phyloP scores from a whole-genome alignment of 108 stramenopile genomes.

The Nitzschia putrida region DNA sequence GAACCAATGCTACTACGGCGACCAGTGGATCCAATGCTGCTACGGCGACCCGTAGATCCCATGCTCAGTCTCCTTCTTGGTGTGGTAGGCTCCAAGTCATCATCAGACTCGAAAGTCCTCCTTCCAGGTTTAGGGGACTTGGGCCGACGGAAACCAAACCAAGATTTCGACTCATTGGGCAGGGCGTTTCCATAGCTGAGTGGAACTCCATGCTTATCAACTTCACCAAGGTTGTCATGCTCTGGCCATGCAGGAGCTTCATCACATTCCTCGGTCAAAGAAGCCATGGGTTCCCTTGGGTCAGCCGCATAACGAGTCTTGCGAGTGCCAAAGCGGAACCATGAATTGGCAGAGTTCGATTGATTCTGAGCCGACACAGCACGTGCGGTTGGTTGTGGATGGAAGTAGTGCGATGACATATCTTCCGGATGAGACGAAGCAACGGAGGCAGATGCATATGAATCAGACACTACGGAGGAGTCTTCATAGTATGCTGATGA shows the following conservation, averaged over 20 bases:
- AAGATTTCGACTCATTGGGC: constrained; percentile 12
- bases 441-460: constrained; percentile 26
- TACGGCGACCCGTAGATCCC: constrained; percentile 7
- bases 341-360: constrained; percentile 16
- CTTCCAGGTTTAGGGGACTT: constrained; percentile 12
- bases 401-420: background rate
- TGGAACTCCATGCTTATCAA: background rate
- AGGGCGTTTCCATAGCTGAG: background rate
- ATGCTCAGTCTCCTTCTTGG: constrained; percentile 2
- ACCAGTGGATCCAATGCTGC: constrained; percentile 7
- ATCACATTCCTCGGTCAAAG: constrained; percentile 23
- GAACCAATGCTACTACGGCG: constrained; percentile 8
- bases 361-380: constrained; percentile 1
- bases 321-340: constrained; percentile 41
- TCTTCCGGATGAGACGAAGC: constrained; percentile 26
- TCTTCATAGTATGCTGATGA: constrained; percentile 13
- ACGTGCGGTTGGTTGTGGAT: background rate
- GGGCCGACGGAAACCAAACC: constrained; percentile 21
- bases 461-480: constrained; percentile 19
- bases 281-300: constrained; percentile 20
- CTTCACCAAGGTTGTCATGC: background rate
- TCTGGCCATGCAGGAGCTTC: background rate
- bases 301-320: background rate
- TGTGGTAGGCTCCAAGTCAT: constrained; percentile 7
- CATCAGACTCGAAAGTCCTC: background rate